Percentiles rank a stretch among this genome's conserved stretches.
Conservation (phyloP, 1,284 basidiomycete genomes). For the Ceratobasidium sp. region DNA sequence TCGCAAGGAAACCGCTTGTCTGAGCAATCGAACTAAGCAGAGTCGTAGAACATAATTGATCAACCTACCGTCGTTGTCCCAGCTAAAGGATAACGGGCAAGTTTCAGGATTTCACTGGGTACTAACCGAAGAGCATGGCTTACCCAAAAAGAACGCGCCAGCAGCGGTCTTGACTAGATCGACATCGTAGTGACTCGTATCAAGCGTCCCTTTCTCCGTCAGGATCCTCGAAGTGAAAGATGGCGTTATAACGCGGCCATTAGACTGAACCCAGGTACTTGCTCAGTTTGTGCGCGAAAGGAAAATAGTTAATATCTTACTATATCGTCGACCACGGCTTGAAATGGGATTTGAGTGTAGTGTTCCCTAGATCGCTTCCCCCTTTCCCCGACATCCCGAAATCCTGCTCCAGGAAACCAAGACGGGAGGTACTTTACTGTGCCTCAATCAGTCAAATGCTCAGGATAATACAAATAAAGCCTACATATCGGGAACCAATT, state of each 20-base stretch:
- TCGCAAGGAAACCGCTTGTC: constrained; percentile 12
- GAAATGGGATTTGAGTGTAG: constrained; percentile 19
- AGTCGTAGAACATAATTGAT: too few species aligned
- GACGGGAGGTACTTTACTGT: constrained; percentile 20
- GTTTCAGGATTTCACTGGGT: too few species aligned
- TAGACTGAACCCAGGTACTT: neutral
- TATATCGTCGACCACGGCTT: neutral
- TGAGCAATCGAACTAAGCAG: neutral
- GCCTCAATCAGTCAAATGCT: too few species aligned
- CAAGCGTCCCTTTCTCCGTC: constrained; percentile 7
- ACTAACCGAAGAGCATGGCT: too few species aligned
- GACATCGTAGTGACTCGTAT: neutral
- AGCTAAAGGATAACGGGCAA: too few species aligned
- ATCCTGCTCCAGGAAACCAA: constrained; percentile 14
- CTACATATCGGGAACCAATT: constrained; percentile 31
- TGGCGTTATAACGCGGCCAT: neutral
- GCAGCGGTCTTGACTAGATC: constrained; percentile 28
- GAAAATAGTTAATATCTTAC: constrained; percentile 1
- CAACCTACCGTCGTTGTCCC: constrained; percentile 14
- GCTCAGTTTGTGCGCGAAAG: too few species aligned
- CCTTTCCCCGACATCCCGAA: neutral
- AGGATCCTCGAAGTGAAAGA: constrained; percentile 27
- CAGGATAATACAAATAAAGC: too few species aligned
- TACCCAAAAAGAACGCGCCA: constrained; percentile 22
- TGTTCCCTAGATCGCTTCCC: neutral